Evolutionary conservation across 331 rosid genomes (phyloP), one percentile per base, ranked within the genome.

Genomic region (Quercus phellos): DNA sequence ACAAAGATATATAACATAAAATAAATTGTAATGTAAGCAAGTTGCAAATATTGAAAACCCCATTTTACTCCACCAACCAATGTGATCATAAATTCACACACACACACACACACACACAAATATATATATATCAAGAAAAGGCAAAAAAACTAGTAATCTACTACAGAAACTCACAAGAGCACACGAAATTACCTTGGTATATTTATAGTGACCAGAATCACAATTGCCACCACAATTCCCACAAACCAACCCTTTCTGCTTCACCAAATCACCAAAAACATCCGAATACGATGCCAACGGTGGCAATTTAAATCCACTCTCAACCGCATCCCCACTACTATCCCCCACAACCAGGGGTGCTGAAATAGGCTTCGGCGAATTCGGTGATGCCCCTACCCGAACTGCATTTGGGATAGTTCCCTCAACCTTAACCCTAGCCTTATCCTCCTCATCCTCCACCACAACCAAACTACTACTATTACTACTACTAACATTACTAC

Each of bases 361-460:
- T 0, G 82, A 70, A 56, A 92, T 82, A 0, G 98, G 98, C 61
- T 90, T 95, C 74, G 87, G 79, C 13, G 98, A 94, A 75, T 85
- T 95, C 0, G 99, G 98, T 73, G 71, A 81, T 0, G 90, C 98
- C 69, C 84, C 97, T 2, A 92, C 98, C 0, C 99, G 95, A 68
- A 95, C 83, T 55, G 97, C 97, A 73, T 72, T 86, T 1, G 99
- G 99, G 3, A 89, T 88, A 56, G 91, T 94, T 46, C 90, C 95
- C 74, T 95, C 98, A 14, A 89, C 72, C 89, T 77, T 93, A 68
- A 94, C 82, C 74, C 55, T 76, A 56, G 82, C 55, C 77, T 74
- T 74, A n/a, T 66, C 50, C 51, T 85, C 88, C 16, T 76, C 90
- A 17, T 66, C 86, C 21, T 50, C 78, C 46, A 26, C 77, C 9